Conservation (phyloP, 2,329 filamentous ascomycete species). For the Neopestalotiopsis sp. region DNA sequence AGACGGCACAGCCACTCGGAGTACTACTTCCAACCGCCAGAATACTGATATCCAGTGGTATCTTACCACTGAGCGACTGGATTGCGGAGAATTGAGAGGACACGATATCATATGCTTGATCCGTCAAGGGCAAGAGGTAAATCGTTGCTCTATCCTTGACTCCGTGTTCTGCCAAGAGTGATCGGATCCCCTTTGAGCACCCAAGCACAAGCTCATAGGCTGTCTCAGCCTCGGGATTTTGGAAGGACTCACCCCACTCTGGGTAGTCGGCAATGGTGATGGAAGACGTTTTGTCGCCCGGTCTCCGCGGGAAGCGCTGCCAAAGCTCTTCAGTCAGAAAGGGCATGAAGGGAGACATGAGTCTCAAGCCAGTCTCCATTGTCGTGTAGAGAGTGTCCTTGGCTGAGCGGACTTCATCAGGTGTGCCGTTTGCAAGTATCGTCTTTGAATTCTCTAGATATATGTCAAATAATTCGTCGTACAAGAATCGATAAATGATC, state of each 20-base stretch:
- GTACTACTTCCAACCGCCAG: neutral
- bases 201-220: neutral
- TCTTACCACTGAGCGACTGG: neutral
- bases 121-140: neutral
- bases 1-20: neutral
- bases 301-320: slow-evolving; percentile 1
- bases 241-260: neutral
- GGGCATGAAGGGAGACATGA: neutral
- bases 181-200: neutral
- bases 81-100: neutral
- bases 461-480: neutral
- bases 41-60: neutral
- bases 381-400: slow-evolving; percentile 5
- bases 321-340: slow-evolving; percentile 6
- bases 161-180: neutral
- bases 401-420: neutral
- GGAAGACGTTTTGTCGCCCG: neutral
- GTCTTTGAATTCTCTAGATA: neutral
- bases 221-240: neutral
- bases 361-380: neutral
- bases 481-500: slow-evolving; percentile 4
- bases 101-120: neutral
- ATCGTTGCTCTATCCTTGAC: neutral
- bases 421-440: neutral
- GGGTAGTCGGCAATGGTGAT: slow-evolving; percentile 3